phyloP scores from a whole-genome alignment of 345 rosid genomes.

The Limnanthes douglasii region DNA sequence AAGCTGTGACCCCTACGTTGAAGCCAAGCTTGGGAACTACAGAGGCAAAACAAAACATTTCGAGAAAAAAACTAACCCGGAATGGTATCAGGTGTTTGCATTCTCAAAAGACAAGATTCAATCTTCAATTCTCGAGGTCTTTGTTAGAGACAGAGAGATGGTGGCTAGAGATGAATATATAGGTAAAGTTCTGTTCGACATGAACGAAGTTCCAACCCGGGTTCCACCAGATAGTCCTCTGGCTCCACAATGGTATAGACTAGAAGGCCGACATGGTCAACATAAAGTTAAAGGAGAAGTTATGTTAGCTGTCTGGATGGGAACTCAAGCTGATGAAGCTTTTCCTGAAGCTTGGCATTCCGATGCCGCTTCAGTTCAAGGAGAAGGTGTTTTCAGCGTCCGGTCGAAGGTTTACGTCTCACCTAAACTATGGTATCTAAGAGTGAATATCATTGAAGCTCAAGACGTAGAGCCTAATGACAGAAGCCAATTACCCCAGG shows the following conservation, averaged over 20 bases:
- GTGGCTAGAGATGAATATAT: conserved; percentile 63
- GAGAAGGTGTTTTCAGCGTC: conserved; percentile 60
- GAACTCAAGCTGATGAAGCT: conserved; percentile 96
- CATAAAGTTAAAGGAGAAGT: conserved; percentile 58
- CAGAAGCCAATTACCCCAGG: conserved; percentile 54
- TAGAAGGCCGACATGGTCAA: conserved; percentile 45
- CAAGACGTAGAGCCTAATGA: conserved; percentile 70
- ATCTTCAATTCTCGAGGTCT: conserved; percentile 61
- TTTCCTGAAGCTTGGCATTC: conserved; percentile 92
- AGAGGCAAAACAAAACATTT: conserved; percentile 68
- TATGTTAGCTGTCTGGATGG: conserved; percentile 96
- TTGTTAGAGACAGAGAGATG: conserved; percentile 65
- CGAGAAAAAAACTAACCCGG: conserved; percentile 63
- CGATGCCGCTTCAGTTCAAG: conserved; percentile 60
- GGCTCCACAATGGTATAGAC: conserved; percentile 87
- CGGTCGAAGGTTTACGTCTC: conserved; percentile 88
- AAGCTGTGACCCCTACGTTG: conserved; percentile 66
- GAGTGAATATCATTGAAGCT: conserved; percentile 85
- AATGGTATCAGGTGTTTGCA: conserved; percentile 81
- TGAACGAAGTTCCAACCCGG: conserved; percentile 87
- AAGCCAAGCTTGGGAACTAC: conserved; percentile 80
- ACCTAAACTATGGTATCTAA: conserved; percentile 75
- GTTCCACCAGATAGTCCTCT: conserved; percentile 95
- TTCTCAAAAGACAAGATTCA: conserved; percentile 80
- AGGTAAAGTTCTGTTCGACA: conserved; percentile 72